Evolutionary conservation across 225 moss, liverwort and hornwort genomes (phyloP), one percentile per base, ranked within the genome.

Genomic region (Anthoceros angustus): DNA sequence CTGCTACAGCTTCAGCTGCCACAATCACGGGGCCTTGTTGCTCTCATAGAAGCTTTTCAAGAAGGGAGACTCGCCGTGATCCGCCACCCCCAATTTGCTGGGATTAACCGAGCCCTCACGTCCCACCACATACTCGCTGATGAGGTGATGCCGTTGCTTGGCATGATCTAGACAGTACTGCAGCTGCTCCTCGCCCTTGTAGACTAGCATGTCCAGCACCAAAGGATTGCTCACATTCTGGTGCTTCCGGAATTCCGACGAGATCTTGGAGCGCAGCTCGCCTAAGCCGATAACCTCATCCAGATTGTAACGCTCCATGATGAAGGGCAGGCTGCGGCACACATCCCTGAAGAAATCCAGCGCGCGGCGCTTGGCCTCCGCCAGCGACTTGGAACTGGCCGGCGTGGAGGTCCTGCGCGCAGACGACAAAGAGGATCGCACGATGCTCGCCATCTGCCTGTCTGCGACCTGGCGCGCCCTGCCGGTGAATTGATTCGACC

Each of bases 61-160:
- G 78, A 98, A 98, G 62, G 74, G 72, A 39, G 98, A 98, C 78
- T 98, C 98, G 40, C 98, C 98, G 48, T 87, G 84, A 75, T 86
- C 85, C 7, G 77, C 74, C 68, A 86, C 78, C 32, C 98, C 92
- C 7, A 98, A 80, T 73, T 82, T 78, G 70, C 77, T 71, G 9
- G 85, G 71, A 65, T 72, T 72, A 5, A 81, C 73, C 68, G 87
- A 73, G 5, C 98, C 88, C 40, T 78, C 79, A 50, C 75, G 65
- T 15, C 88, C 92, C 18, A 98, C 70, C 60, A 98, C 81, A 66
- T 98, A 98, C 12, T 85, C 86, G 64, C 89, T 80, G 67, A 92
- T 71, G 55, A 98, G 77, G 78, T 98, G 98, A 71, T 98, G 89
- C 25, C 89, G 87, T 81, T 98, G 92, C 75, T 98, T 98, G 4